Conservation (phyloP, 768 basidiomycete species). For the Amanita rimosa region DNA sequence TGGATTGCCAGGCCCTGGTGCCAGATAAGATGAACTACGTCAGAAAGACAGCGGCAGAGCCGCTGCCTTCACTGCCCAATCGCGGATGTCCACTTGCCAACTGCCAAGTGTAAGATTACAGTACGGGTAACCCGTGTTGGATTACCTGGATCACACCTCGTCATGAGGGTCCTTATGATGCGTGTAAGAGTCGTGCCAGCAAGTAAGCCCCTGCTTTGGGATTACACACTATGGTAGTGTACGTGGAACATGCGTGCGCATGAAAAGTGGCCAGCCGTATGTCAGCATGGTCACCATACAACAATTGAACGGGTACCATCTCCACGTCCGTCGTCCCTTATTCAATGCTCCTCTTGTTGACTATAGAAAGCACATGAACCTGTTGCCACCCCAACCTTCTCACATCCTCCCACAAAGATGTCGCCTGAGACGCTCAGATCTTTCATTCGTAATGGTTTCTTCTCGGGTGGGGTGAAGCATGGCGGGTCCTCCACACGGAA, state of each 20-base stretch:
- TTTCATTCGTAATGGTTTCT: not conserved
- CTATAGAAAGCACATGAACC: not conserved
- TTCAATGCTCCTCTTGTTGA: not conserved
- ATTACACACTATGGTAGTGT: too few relatives aligned
- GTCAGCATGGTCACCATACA: not conserved
- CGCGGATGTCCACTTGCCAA: not conserved
- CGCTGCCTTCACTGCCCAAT: not conserved
- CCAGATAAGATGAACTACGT: too few relatives aligned
- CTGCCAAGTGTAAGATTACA: not conserved
- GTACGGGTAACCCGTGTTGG: not conserved
- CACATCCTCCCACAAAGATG: not conserved
- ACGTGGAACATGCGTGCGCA: too few relatives aligned
- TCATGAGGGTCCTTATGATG: too few relatives aligned
- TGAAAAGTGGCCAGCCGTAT: not conserved
- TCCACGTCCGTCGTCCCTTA: not conserved
- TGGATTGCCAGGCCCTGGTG: too few relatives aligned
- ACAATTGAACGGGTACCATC: not conserved
- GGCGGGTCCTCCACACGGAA: not conserved
- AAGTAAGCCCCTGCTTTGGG: too few relatives aligned
- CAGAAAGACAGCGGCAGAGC: not conserved
- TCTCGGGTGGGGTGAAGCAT: not conserved
- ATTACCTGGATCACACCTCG: not conserved
- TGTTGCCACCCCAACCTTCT: not conserved
- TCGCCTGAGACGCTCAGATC: slow-evolving; percentile 1
- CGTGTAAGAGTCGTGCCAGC: too few relatives aligned